Conservation (phyloP, 345 rosid species). For the Raphanus raphanistrum region DNA sequence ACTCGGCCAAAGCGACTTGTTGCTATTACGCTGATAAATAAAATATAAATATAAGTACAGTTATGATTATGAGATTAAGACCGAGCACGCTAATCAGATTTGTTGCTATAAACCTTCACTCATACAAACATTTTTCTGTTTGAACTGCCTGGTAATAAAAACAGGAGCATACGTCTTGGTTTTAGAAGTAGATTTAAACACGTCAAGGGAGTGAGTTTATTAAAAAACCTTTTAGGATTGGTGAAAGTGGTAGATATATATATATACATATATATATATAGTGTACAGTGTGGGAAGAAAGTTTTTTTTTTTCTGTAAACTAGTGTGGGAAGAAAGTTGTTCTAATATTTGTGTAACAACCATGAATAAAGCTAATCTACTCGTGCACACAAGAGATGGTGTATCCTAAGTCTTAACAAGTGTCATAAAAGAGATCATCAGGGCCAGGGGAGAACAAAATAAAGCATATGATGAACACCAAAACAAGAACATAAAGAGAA, state of each 20-base stretch:
- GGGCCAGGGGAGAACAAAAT: not conserved
- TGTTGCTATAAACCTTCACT: not conserved
- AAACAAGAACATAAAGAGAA: not conserved
- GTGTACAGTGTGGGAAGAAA: not conserved
- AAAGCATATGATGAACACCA: not conserved
- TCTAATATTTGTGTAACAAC: not conserved
- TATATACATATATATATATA: too few species aligned
- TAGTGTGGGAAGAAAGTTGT: not conserved
- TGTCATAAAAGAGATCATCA: not conserved
- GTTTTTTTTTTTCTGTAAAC: too few species aligned
- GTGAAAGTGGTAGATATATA: not conserved
- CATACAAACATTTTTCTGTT: not conserved
- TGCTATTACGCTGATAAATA: too few species aligned
- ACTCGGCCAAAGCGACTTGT: conserved; percentile 47
- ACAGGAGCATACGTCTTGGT: not conserved
- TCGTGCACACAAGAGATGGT: not conserved
- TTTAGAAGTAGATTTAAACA: not conserved
- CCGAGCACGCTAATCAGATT: not conserved
- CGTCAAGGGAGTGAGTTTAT: not conserved
- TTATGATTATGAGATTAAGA: not conserved
- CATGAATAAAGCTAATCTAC: not conserved
- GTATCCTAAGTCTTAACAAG: not conserved
- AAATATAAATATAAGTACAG: too few species aligned
- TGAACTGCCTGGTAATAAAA: not conserved
- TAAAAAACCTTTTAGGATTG: not conserved